Evolutionary conservation across 176 grass and related monocot genomes (phyloP).

Genomic region (sorghum (Sorghum bicolor)): DNA sequence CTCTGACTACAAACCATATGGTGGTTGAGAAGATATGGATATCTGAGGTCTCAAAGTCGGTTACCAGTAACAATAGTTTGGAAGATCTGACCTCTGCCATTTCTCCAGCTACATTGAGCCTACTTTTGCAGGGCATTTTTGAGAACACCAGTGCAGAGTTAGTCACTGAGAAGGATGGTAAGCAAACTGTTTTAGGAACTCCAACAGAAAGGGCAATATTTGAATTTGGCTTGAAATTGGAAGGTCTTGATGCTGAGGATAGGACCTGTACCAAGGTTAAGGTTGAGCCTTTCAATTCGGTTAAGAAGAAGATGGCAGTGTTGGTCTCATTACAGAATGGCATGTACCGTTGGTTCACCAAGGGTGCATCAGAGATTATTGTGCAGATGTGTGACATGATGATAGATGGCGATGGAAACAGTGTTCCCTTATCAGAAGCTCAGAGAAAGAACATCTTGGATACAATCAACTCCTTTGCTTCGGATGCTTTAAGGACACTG

Average conservation of each 20-base stretch:
- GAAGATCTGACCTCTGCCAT: slow-evolving; percentile 55
- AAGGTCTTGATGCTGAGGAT: slow-evolving; percentile 44
- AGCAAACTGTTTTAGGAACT: slow-evolving; percentile 67
- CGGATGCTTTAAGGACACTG: slow-evolving; percentile 78
- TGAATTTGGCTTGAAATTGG: slow-evolving; percentile 73
- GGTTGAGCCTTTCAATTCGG: slow-evolving; percentile 95
- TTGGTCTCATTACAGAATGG: slow-evolving; percentile 61
- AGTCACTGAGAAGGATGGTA: slow-evolving; percentile 79
- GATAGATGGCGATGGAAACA: slow-evolving; percentile 58
- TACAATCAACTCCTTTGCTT: slow-evolving; percentile 79
- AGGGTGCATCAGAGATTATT: slow-evolving; percentile 91
- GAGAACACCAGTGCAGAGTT: slow-evolving; percentile 87
- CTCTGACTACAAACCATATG: slow-evolving; percentile 96
- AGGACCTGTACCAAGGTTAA: slow-evolving; percentile 71
- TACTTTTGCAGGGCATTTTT: slow-evolving; percentile 78
- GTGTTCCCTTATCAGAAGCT: slow-evolving; percentile 45
- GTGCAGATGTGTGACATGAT: slow-evolving; percentile 72
- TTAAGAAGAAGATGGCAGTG: slow-evolving; percentile 91
- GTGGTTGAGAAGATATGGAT: slow-evolving; percentile 92
- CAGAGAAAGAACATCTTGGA: slow-evolving; percentile 47
- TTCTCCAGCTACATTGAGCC: slow-evolving; percentile 43
- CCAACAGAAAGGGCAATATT: slow-evolving; percentile 88
- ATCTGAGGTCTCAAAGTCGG: slow-evolving; percentile 59
- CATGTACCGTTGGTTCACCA: slow-evolving; percentile 60
- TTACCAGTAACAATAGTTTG: slow-evolving; percentile 35